Evolutionary conservation across 257 asterid species (phyloP), one percentile per base, ranked within the genome.

Genomic region (Dorcoceras hygrometricum): DNA sequence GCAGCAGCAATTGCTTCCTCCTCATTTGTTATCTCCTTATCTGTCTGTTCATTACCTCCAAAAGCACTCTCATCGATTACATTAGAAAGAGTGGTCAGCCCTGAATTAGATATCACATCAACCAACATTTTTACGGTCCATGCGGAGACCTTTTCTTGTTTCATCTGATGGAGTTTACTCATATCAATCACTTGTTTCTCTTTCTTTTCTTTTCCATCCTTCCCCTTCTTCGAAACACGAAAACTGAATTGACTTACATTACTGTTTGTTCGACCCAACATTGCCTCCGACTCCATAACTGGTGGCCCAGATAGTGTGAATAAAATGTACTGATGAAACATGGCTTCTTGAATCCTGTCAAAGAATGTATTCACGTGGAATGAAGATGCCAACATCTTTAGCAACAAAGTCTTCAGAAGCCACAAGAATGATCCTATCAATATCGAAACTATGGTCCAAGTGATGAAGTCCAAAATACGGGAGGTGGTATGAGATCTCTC

Each of bases 1-100:
- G 97, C 93, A 71, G 96, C 95, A 58, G 93, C 95, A 60, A 85
- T 82, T 20, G 97, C 97, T 69, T 83, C 91, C 78, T 91, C 96
- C 75, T 85, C 96, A 25, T 83, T 88, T 4, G 81, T 87, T 24
- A 85, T 91, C 83, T 85, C 89, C 75, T 75, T 85, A 77, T 91
- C 98, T 0, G 75, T 59, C 75, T 83, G 84, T 62, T 80, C 91
- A 24, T 76, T 66, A 22, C 72, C 80, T 57, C 71, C 84, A 0
- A 76, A 83, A 18, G 48, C 62, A 56, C 81, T 72, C 59, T 84
- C 90, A 54, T 77, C 95, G 3, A 91, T 76, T 29, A 81, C 69
- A 70, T 82, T 79, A 0, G 95, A 86, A 63, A 91, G 73, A 64
- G 96, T 87, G 57, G 90, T 69, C 63, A 89, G 78, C 25, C 96